Evolutionary conservation across 805 yeast genomes (phyloP), one percentile per base, ranked within the genome.

Genomic region (Candida montana): DNA sequence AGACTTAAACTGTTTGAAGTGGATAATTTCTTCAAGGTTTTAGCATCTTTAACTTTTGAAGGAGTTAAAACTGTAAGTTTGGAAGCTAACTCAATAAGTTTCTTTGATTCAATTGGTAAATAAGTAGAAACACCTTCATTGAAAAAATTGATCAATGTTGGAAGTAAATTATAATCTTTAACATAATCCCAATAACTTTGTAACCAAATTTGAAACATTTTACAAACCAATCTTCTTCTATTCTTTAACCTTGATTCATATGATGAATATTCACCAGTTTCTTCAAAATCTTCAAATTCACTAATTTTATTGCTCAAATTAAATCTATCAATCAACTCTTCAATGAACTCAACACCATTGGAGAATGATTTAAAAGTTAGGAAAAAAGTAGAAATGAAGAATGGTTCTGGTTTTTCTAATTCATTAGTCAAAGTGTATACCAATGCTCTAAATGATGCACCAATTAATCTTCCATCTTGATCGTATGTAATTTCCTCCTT

Each of bases 111-210:
- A 17, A 80, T 61, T 1, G 93, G 95, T 40, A 83, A 63, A 43
- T 59, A 68, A 11, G 59, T 54, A n/a, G 76, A 68, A n/a, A 80
- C 69, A 12, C 81, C 88, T 60, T 85, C 95, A 58, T 84, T 85
- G 55, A 86, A 81, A 56, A 88, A 83, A 54, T 84, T 84, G 34
- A 84, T 72, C 53, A 88, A 64, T 0, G 87, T 81, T 11, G 93
- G 77, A 35, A 89, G 63, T 31, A 81, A 65, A 20, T 61, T 63
- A 46, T 74, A 75, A 58, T 89, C 95, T 16, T 54, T 55, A 33
- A 72, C 69, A 36, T 74, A 76, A 48, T 80, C 77, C 96, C 96
- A 91, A 58, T 83, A 89, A 39, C 93, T 81, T 60, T 88, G 95
- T 60, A 91, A 64, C 99, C 99, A 91, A 28, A 77, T 67, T 58